Evolutionary conservation across 2,329 filamentous ascomycete species (phyloP), one percentile per base, ranked within the genome.

Genomic region (Fusarium sp.): DNA sequence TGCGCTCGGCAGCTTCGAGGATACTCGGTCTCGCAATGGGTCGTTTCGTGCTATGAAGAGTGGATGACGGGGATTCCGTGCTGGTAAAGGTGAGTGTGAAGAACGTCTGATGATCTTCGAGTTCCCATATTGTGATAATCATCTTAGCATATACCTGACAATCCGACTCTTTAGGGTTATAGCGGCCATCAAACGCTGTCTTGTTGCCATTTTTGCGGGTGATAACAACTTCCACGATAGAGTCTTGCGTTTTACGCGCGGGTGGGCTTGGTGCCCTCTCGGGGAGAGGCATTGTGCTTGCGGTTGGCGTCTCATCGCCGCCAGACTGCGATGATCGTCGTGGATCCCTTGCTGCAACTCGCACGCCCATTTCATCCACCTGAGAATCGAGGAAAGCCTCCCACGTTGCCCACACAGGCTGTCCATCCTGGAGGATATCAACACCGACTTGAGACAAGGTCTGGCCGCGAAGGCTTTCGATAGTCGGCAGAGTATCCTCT

Each of bases 41-140:
- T 63, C 84, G 86, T 55, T 80, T 84, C 22, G 76, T 78, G 15
- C 75, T 79, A 4, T 80, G 57, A 10, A 83, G 73, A 1, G 80
- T 77, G 0, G 83, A 78, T 5, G 80, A 63, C 1, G 80, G 79
- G 2, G 84, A 84, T 24, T 87, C 84, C 18, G 89, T 87, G 69
- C 87, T 90, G 17, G 92, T 95, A 69, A 95, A 95, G 0, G 92
- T 94, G 66, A 95, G 83, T 4, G 92, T 94, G 78, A 91, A 95
- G 81, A 92, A 94, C 15, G 87, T 89, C 74, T 91, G 88, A 26
- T 87, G 86, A 47, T 93, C 89, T 44, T 92, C 89, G n/a, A 89
- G 85, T 68, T 90, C 87, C 91, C 92, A 95, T 12, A 93, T 88
- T 2, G 91, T 93, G 28, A 95, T 89, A 52, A 94, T 93, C 91